Percentiles rank a stretch among this genome's conserved stretches.
Evolutionary conservation across 768 basidiomycete species (phyloP).

Genomic region (Suillus discolor): DNA sequence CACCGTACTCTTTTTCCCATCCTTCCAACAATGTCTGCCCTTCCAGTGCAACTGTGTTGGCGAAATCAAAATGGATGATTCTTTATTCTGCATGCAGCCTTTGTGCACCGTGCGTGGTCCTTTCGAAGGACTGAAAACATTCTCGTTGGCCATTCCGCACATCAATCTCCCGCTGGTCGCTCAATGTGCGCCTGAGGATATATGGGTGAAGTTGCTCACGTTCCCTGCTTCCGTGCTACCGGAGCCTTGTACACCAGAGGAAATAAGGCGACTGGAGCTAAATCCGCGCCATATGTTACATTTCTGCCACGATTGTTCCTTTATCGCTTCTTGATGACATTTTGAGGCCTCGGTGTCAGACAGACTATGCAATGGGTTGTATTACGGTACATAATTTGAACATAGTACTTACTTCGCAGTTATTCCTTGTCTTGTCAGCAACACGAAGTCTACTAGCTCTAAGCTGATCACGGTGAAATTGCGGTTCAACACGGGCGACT

Average conservation of each 20-base stretch:
- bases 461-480: too few relatives aligned
- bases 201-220: neutral
- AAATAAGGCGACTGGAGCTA: neutral
- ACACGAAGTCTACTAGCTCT: too few relatives aligned
- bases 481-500: too few relatives aligned
- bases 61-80: neutral
- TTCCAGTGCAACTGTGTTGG: neutral
- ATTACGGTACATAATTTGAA: too few relatives aligned
- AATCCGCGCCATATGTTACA: too few relatives aligned
- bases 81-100: neutral
- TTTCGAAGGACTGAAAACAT: conserved; percentile 28
- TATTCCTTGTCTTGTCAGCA: too few relatives aligned
- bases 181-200: neutral
- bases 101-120: conserved; percentile 22
- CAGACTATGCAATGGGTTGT: too few relatives aligned
- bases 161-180: too few relatives aligned
- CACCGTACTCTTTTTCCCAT: conserved; percentile 22
- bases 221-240: neutral
- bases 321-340: neutral
- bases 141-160: neutral
- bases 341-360: neutral
- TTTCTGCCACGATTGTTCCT: neutral
- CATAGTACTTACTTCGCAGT: too few relatives aligned
- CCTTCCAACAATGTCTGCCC: neutral
- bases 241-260: neutral